Evolutionary conservation across 176 grass and related monocot species (phyloP), one percentile per base, ranked within the genome.

Genomic region (Lolium rigidum): DNA sequence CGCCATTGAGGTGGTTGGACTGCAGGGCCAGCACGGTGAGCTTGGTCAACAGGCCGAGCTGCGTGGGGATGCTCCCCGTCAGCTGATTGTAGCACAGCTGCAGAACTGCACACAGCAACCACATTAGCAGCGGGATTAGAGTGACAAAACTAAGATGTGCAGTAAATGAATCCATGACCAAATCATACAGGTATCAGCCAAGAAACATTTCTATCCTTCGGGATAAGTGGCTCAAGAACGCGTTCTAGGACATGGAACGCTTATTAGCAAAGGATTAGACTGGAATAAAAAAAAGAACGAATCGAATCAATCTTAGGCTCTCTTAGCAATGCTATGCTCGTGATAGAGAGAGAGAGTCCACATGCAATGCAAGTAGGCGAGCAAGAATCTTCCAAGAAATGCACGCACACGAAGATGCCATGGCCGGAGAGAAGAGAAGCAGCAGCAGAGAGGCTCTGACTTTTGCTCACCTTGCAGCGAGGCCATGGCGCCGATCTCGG

Each of bases 61-160:
- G 94, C 61, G 94, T 98, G 59, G 97, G 97, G 74, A 98, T 90
- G 70, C 90, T 91, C n/a, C 97, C 97, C 52, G 86, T 85, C 17
- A 98, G 75, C 90, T 96, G 94, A 76, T 98, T 98, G 78, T 95
- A 94, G 92, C 94, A 95, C 20, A 98, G 87, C 92, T 98, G 97
- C 80, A 98, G 49, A 59, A 95, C 97, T 98, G 86, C 78, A 65
- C n/a, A 57, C 15, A 28, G 26, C 26, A 73, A 10, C 79, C 71
- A 10, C 20, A 77, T 37, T 79, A 74, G 13, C 76, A 86, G 14
- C 76, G 59, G 80, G 43, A 78, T 81, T 17, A 51, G 52, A 47
- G 7, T 16, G 18, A 3, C 54, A 39, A 21, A 75, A 22, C 37
- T 47, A 80, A 74, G 1, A 37, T 14, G n/a, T 18, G 2, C 7